Conservation (phyloP, 1,284 basidiomycete species). For the Moesziomyces aphidis region DNA sequence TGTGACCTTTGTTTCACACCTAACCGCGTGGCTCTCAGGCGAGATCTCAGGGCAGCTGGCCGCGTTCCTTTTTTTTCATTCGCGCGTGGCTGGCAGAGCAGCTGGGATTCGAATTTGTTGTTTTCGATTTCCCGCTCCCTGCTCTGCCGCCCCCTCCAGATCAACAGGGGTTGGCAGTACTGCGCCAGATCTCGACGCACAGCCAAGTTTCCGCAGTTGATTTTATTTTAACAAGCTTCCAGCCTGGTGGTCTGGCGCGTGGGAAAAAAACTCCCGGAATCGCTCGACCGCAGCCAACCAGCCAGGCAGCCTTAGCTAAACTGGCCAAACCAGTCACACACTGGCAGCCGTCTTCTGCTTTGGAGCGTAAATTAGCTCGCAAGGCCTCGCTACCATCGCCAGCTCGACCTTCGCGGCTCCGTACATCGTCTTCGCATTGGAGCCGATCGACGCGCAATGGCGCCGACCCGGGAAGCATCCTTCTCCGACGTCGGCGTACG, state of each 20-base stretch:
- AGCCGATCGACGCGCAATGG: background rate
- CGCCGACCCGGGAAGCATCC: background rate
- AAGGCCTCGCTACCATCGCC: too few species aligned
- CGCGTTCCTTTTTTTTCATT: background rate
- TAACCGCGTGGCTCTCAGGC: background rate
- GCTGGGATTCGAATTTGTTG: background rate
- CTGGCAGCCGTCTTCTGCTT: too few species aligned
- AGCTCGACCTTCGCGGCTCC: background rate
- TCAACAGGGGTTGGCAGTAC: background rate
- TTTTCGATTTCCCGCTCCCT: background rate
- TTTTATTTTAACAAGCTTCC: too few species aligned
- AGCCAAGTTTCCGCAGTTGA: background rate
- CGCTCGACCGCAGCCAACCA: background rate
- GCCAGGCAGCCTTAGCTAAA: background rate
- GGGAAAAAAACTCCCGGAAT: conserved; percentile 1
- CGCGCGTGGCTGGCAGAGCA: background rate
- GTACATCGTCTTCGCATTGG: background rate
- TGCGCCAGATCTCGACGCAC: background rate
- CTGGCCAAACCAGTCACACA: too few species aligned
- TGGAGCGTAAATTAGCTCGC: too few species aligned
- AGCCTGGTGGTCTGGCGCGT: conserved; percentile 6
- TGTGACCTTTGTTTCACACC: background rate
- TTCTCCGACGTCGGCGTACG: background rate
- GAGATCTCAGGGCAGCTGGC: background rate
- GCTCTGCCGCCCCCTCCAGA: background rate